phyloP scores from a whole-genome alignment of 2,329 filamentous ascomycete species.

The Aureobasidium mangrovei region DNA sequence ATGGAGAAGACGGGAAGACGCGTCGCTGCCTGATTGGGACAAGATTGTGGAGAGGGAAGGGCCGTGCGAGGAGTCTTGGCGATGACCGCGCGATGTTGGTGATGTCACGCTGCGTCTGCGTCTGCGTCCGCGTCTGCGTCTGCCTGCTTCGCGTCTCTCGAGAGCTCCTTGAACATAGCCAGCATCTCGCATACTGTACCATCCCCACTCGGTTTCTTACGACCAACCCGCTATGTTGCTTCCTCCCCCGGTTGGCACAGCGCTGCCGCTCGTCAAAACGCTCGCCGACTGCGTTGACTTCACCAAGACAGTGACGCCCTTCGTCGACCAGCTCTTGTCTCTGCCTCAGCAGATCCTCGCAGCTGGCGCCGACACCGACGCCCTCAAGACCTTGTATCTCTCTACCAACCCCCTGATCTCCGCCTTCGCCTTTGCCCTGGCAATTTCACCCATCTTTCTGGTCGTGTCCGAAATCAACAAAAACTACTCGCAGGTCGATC shows the following conservation, averaged over 20 bases:
- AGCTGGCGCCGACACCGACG: conserved; percentile 50
- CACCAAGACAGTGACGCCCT: conserved; percentile 65
- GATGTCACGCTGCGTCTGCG: not conserved
- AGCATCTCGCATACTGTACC: no score
- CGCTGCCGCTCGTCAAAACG: conserved; percentile 61
- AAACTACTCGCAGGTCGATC: conserved; percentile 96
- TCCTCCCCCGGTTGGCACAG: conserved; percentile 21
- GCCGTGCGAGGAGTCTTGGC: not conserved
- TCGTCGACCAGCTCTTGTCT: conserved; percentile 54
- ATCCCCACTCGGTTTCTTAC: not conserved
- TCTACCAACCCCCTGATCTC: conserved; percentile 79
- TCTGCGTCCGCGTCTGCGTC: not conserved
- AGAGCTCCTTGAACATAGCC: no score
- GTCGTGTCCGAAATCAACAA: conserved; percentile 73
- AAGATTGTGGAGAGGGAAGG: not conserved
- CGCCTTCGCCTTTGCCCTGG: conserved; percentile 61
- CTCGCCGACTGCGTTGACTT: conserved; percentile 71
- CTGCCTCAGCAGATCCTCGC: conserved; percentile 41
- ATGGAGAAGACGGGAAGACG: conserved; percentile 6
- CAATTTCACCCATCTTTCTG: conserved; percentile 63
- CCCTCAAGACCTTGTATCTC: conserved; percentile 63
- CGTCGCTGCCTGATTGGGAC: conserved; percentile 9
- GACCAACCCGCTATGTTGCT: conserved; percentile 4
- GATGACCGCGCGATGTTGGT: not conserved
- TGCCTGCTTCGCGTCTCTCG: no score